phyloP scores from a whole-genome alignment of 2,329 filamentous ascomycete genomes.

The Periconia digitata region DNA sequence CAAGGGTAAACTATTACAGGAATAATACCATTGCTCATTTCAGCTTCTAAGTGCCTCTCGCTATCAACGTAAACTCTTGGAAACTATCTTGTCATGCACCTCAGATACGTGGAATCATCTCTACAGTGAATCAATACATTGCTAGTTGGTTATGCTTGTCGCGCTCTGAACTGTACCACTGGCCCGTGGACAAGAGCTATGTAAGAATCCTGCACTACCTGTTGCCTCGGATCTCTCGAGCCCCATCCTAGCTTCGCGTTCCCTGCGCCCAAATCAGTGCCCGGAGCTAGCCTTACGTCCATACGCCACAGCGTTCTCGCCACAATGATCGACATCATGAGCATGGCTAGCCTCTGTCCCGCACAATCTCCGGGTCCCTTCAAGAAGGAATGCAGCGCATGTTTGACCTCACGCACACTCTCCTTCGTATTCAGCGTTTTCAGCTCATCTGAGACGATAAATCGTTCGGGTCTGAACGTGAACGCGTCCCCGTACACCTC shows the following conservation, averaged over 20 bases:
- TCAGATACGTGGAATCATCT: too few relatives aligned
- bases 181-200: slow-evolving; percentile 27
- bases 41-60: too few relatives aligned
- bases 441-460: slow-evolving; percentile 11
- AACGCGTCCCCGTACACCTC: slow-evolving; percentile 14
- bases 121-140: too few relatives aligned
- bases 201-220: slow-evolving; percentile 11
- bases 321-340: slow-evolving; percentile 16
- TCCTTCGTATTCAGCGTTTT: slow-evolving; percentile 1
- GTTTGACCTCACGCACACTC: slow-evolving; percentile 7
- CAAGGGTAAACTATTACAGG: too few relatives aligned
- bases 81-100: too few relatives aligned
- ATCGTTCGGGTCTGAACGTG: slow-evolving; percentile 17
- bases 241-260: slow-evolving; percentile 2
- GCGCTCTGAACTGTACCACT: slow-evolving; percentile 20
- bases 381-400: slow-evolving; percentile 17
- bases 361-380: slow-evolving; percentile 23
- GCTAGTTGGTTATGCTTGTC: not conserved
- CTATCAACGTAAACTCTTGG: too few relatives aligned
- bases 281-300: slow-evolving; percentile 14
- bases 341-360: slow-evolving; percentile 24
- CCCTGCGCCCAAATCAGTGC: slow-evolving; percentile 9
- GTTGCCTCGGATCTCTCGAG: not conserved
- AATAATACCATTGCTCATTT: too few relatives aligned
- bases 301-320: slow-evolving; percentile 18